Evolutionary conservation across 2,329 filamentous ascomycete genomes (phyloP).

Genomic region (Camptophora hylomeconis): DNA sequence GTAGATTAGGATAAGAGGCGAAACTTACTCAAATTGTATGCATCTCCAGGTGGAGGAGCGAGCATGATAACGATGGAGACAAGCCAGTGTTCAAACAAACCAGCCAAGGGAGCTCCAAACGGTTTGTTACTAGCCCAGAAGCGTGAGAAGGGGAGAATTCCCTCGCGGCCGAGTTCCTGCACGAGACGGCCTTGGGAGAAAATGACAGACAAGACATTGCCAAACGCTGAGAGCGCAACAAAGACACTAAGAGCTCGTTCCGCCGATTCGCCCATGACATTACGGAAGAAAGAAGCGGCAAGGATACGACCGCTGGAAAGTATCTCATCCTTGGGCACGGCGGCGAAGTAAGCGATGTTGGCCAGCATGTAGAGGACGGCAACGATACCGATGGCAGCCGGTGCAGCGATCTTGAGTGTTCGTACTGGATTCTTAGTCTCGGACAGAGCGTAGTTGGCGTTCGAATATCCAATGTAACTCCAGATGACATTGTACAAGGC

Average conservation of each 20-base stretch:
- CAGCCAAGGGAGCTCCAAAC: slow-evolving; percentile 37
- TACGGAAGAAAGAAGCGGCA: slow-evolving; percentile 45
- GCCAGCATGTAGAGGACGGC: slow-evolving; percentile 43
- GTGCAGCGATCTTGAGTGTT: slow-evolving; percentile 45
- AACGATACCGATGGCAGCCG: slow-evolving; percentile 41
- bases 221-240: slow-evolving; percentile 41
- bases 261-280: slow-evolving; percentile 34
- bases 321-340: slow-evolving; percentile 44
- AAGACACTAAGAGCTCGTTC: slow-evolving; percentile 33
- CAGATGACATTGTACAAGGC: slow-evolving; percentile 45
- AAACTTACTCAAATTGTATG: slow-evolving; percentile 49
- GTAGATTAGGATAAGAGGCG: slow-evolving; percentile 8
- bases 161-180: slow-evolving; percentile 55
- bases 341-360: slow-evolving; percentile 48
- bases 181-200: slow-evolving; percentile 42
- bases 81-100: slow-evolving; percentile 50
- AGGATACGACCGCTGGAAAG: slow-evolving; percentile 40
- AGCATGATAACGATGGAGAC: slow-evolving; percentile 53
- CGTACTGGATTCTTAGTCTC: slow-evolving; percentile 45
- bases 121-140: slow-evolving; percentile 60
- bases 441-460: slow-evolving; percentile 43
- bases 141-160: slow-evolving; percentile 50
- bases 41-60: slow-evolving; percentile 53
- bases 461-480: slow-evolving; percentile 43
- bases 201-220: slow-evolving; percentile 45